Conservation (phyloP, 2,329 filamentous ascomycete species). For the Alternaria viburni region DNA sequence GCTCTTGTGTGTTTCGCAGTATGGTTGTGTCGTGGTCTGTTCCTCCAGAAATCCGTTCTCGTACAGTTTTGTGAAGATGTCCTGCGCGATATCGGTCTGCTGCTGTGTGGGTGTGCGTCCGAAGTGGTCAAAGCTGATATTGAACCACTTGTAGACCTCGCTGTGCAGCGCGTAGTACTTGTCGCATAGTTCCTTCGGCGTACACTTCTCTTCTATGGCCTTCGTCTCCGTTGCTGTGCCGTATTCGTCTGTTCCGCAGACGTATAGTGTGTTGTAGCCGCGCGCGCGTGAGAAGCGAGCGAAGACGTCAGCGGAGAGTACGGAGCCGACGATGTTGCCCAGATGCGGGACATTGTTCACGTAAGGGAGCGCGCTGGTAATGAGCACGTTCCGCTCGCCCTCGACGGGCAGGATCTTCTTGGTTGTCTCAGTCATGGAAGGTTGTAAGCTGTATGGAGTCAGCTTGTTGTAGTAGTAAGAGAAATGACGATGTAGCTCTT, state of each 20-base stretch:
- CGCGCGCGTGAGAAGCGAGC: constrained; percentile 76
- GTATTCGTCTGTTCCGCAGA: constrained; percentile 93
- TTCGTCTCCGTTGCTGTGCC: constrained; percentile 96
- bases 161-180: constrained; percentile 93
- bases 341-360: constrained; percentile 79
- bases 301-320: constrained; percentile 87
- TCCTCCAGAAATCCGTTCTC: constrained; percentile 89
- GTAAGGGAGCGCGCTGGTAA: constrained; percentile 91
- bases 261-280: constrained; percentile 78
- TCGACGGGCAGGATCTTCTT: constrained; percentile 56
- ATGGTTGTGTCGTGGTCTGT: constrained; percentile 85
- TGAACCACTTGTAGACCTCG: constrained; percentile 94
- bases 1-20: constrained; percentile 72
- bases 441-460: constrained; percentile 1
- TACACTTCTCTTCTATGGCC: constrained; percentile 80
- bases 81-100: constrained; percentile 91
- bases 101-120: constrained; percentile 87
- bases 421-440: constrained; percentile 40
- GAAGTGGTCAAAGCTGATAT: constrained; percentile 93
- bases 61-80: constrained; percentile 86
- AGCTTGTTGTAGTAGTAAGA: not conserved
- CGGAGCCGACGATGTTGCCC: constrained; percentile 58
- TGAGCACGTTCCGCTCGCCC: constrained; percentile 81
- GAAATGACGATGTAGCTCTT: not conserved
- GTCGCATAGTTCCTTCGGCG: constrained; percentile 82